Evolutionary conservation across 495 filamentous ascomycete species (phyloP).

Genomic region (Clavariopsis aquatica): DNA sequence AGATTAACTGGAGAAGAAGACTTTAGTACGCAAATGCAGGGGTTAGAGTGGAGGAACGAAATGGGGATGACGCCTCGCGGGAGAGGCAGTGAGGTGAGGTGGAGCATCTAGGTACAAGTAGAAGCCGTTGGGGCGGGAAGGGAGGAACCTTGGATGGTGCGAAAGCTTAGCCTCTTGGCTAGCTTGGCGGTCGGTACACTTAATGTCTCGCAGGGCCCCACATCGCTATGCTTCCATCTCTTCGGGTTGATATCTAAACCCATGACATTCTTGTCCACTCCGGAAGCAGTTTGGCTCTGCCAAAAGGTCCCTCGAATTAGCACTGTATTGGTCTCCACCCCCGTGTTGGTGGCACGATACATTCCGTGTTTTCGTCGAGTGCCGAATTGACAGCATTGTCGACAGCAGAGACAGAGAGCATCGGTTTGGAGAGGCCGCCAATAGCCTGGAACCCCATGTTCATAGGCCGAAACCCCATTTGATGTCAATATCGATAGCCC

Average conservation of each 20-base stretch:
- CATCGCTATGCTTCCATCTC: no score
- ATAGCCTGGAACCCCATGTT: neutral
- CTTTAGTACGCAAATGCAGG: neutral
- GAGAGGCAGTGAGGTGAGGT: neutral
- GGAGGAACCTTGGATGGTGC: neutral
- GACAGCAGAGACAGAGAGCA: neutral
- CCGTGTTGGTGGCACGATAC: no score
- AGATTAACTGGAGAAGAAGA: neutral
- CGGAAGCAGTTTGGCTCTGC: no score
- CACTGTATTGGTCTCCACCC: no score
- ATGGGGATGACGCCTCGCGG: neutral
- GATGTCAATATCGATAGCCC: no score
- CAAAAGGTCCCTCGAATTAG: no score
- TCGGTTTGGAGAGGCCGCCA: neutral
- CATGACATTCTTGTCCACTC: no score
- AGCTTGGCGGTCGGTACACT: conserved; percentile 2
- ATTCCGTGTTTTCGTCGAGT: no score
- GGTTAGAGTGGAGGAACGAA: neutral
- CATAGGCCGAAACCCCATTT: neutral
- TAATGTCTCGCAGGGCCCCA: neutral
- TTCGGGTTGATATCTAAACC: no score
- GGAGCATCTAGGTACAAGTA: neutral
- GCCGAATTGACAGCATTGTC: no score
- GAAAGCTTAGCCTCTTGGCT: conserved; percentile 12
- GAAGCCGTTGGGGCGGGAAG: neutral